Conservation (phyloP, 2,329 filamentous ascomycete species). For the Nemania diffusa region DNA sequence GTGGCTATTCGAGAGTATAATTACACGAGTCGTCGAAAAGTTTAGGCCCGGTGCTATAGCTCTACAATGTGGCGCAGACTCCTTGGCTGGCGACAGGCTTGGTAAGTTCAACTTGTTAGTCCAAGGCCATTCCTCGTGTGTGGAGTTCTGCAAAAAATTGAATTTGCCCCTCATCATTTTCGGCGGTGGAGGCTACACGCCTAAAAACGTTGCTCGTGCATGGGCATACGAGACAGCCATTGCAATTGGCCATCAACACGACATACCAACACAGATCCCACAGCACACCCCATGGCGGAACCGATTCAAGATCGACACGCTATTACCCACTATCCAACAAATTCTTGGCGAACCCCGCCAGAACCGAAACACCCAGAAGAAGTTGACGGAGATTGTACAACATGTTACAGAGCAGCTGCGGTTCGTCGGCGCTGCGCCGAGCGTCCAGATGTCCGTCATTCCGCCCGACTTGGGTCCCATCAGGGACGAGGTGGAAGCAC, state of each 20-base stretch:
- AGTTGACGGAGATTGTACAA: slow-evolving; percentile 78
- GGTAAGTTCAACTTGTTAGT: slow-evolving; percentile 98
- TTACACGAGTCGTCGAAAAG: slow-evolving; percentile 79
- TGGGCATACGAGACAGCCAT: slow-evolving; percentile 98
- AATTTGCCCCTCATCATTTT: slow-evolving; percentile 87
- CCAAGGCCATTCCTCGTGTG: slow-evolving; percentile 90
- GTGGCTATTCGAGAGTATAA: slow-evolving; percentile 82
- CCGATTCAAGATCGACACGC: slow-evolving; percentile 86
- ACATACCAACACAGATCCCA: slow-evolving; percentile 78
- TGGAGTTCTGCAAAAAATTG: slow-evolving; percentile 86
- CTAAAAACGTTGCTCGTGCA: slow-evolving; percentile 92
- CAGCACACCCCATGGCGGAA: slow-evolving; percentile 84
- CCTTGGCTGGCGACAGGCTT: slow-evolving; percentile 89
- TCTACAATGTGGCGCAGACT: slow-evolving; percentile 95
- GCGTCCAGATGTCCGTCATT: slow-evolving; percentile 84
- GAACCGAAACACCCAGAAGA: slow-evolving; percentile 83
- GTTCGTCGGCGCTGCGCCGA: slow-evolving; percentile 86
- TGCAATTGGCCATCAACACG: slow-evolving; percentile 78
- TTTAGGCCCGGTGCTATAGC: slow-evolving; percentile 94
- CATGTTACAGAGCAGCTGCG: slow-evolving; percentile 86
- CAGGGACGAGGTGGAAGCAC: slow-evolving; percentile 74
- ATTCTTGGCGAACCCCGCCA: slow-evolving; percentile 73
- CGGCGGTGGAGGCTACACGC: slow-evolving; percentile 95
- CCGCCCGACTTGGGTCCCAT: slow-evolving; percentile 78
- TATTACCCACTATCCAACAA: slow-evolving; percentile 87